phyloP scores from a whole-genome alignment of 495 filamentous ascomycete species.

The Aspergillus ellipticus region DNA sequence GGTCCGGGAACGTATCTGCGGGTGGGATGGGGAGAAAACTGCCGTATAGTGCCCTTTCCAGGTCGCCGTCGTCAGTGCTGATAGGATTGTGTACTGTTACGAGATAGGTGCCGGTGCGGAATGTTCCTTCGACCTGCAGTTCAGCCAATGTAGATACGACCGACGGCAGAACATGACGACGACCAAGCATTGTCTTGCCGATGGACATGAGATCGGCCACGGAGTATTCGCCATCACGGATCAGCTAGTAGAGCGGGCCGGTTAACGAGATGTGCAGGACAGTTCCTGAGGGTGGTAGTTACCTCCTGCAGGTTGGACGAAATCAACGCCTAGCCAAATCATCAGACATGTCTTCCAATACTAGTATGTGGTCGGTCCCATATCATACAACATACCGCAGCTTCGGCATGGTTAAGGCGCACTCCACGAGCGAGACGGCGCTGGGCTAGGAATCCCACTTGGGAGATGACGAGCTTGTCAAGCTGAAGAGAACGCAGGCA shows the following conservation, averaged over 20 bases:
- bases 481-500: slow-evolving; percentile 50
- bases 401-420: slow-evolving; percentile 86
- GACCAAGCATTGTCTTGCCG: slow-evolving; percentile 88
- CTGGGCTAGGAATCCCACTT: slow-evolving; percentile 86
- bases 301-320: slow-evolving; percentile 87
- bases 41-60: slow-evolving; percentile 83
- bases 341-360: neutral
- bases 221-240: slow-evolving; percentile 91
- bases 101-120: slow-evolving; percentile 84
- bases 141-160: slow-evolving; percentile 73
- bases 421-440: slow-evolving; percentile 83
- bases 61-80: slow-evolving; percentile 79
- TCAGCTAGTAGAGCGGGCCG: slow-evolving; percentile 51
- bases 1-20: slow-evolving; percentile 60
- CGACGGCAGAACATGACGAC: slow-evolving; percentile 84
- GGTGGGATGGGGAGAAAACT: slow-evolving; percentile 83
- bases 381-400: slow-evolving; percentile 57
- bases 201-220: slow-evolving; percentile 92
- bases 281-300: slow-evolving; percentile 12
- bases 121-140: slow-evolving; percentile 93
- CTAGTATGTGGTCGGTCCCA: neutral
- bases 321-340: slow-evolving; percentile 70
- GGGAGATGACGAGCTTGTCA: slow-evolving; percentile 93
- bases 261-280: slow-evolving; percentile 5
- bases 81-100: slow-evolving; percentile 94